Conservation (phyloP, 1,284 basidiomycete genomes). For the Gymnopus androsaceus region DNA sequence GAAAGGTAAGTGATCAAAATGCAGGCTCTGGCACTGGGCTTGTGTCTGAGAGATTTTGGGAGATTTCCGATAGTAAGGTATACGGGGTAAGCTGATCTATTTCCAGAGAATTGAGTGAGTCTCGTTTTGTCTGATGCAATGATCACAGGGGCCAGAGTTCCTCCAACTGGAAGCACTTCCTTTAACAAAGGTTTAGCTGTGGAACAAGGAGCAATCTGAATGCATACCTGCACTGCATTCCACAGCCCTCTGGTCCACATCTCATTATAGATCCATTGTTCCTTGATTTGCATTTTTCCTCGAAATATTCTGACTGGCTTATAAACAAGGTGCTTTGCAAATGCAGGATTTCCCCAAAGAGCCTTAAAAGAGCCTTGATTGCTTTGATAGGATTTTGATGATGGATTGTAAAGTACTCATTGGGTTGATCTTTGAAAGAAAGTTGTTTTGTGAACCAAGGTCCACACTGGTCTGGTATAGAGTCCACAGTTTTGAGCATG, state of each 20-base stretch:
- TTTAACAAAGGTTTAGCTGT: not conserved
- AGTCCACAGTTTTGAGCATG: constrained; percentile 1
- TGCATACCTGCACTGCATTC: no score
- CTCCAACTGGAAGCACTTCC: constrained; percentile 30
- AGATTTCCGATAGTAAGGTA: constrained; percentile 1
- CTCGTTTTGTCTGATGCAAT: constrained; percentile 5
- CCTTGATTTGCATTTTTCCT: not conserved
- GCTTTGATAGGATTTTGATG: not conserved
- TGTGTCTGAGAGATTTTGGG: not conserved
- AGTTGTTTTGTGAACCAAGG: not conserved
- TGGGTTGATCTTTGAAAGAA: not conserved
- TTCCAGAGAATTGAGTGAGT: not conserved
- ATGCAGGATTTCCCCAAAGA: not conserved
- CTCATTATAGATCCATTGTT: constrained; percentile 29
- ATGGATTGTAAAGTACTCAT: not conserved
- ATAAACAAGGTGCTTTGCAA: not conserved
- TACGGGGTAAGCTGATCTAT: not conserved
- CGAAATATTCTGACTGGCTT: not conserved
- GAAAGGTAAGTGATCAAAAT: constrained; percentile 15
- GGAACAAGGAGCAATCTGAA: no score
- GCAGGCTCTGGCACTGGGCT: not conserved
- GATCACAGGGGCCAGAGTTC: constrained; percentile 35
- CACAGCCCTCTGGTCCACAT: constrained; percentile 37
- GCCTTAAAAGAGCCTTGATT: no score
- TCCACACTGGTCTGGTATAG: not conserved